phyloP scores from a whole-genome alignment of 1,139 yeast genomes.

The Pichia sp. region DNA sequence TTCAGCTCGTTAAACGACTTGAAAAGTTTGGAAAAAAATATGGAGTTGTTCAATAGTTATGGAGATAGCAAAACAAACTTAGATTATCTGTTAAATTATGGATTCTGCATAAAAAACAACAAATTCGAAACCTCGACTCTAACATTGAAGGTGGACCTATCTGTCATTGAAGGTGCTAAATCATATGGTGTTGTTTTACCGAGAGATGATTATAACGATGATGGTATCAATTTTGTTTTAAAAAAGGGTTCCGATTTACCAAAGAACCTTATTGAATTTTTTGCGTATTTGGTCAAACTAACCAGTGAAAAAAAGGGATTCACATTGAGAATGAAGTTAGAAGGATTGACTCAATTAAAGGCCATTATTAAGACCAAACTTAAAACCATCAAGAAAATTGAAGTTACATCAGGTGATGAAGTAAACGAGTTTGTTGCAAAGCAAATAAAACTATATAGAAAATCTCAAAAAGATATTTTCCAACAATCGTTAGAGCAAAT shows the following conservation, averaged over 20 bases:
- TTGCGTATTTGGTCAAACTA: constrained; percentile 39
- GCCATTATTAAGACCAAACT: constrained; percentile 43
- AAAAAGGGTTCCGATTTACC: constrained; percentile 29
- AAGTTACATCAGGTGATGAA: constrained; percentile 3
- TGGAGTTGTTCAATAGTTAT: constrained; percentile 67
- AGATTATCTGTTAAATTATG: constrained; percentile 58
- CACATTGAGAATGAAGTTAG: constrained; percentile 46
- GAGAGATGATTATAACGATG: constrained; percentile 38
- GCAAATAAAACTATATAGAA: constrained; percentile 32
- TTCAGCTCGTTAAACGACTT: constrained; percentile 21
- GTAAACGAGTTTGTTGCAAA: constrained; percentile 15
- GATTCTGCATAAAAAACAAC: constrained; percentile 60
- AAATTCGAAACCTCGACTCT: constrained; percentile 53
- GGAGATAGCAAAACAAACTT: constrained; percentile 76
- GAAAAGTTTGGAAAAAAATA: constrained; percentile 32
- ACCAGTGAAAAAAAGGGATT: constrained; percentile 28
- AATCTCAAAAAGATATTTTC: constrained; percentile 40
- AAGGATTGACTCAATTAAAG: constrained; percentile 51
- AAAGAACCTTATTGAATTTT: constrained; percentile 38
- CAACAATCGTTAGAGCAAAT: constrained; percentile 38
- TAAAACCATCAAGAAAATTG: constrained; percentile 26
- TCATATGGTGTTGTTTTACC: constrained; percentile 17
- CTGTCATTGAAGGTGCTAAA: constrained; percentile 16
- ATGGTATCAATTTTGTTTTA: constrained; percentile 19
- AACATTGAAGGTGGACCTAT: constrained; percentile 18